Percentiles rank a stretch among this genome's conserved stretches.
These are phyloP conservation scores for Solioccasus polychromus DNA, from an alignment of 768 basidiomycete genomes.

Conservation along the genomic window DNA sequence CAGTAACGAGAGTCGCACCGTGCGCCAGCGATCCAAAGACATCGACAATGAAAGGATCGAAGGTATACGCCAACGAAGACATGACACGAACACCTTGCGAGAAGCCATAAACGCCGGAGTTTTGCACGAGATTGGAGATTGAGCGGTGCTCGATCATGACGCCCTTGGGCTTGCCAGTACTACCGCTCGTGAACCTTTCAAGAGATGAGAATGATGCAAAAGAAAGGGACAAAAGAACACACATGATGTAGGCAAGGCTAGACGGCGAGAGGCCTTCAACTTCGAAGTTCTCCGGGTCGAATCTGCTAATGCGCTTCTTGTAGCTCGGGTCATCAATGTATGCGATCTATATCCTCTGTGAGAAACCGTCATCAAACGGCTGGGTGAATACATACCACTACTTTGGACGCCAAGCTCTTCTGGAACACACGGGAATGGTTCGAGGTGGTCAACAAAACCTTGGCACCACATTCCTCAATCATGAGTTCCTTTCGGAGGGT, in stretches of 20 bases:
- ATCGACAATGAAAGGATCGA: conserved; percentile 23
- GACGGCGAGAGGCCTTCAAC: conserved; percentile 20
- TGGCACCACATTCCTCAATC: conserved; percentile 25
- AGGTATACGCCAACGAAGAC: conserved; percentile 30
- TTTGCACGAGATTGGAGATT: conserved; percentile 21
- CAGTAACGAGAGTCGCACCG: conserved; percentile 20
- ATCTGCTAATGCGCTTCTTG: conserved; percentile 18
- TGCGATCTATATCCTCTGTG: conserved; percentile 14
- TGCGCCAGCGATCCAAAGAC: conserved; percentile 19
- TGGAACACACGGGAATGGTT: conserved; percentile 22
- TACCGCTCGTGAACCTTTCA: conserved; percentile 23
- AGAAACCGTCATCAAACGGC: neutral
- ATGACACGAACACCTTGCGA: conserved; percentile 22
- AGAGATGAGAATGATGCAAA: neutral
- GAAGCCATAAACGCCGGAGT: conserved; percentile 22
- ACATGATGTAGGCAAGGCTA: conserved; percentile 29
- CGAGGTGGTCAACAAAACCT: conserved; percentile 26
- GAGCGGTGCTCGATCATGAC: conserved; percentile 24
- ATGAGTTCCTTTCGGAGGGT: conserved; percentile 28
- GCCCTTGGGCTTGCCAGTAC: conserved; percentile 23
- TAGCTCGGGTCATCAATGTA: conserved; percentile 30
- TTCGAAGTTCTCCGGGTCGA: conserved; percentile 16
- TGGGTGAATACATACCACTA: conserved; percentile 13
- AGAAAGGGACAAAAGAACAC: neutral
- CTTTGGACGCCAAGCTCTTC: conserved; percentile 21